Conservation (phyloP, 139 green algal species). For the Auxenochlorella protothecoides region DNA sequence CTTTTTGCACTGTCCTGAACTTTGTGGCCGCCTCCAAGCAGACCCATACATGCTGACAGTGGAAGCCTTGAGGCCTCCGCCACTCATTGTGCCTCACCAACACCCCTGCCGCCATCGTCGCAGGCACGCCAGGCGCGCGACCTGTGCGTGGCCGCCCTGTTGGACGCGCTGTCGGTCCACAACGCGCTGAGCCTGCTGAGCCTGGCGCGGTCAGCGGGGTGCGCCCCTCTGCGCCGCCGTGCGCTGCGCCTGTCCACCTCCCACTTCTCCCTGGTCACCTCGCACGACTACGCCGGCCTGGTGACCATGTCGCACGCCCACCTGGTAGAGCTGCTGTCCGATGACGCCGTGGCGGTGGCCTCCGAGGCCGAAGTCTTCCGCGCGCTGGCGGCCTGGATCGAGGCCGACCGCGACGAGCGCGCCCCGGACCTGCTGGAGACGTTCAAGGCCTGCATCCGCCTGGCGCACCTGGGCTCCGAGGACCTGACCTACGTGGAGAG, state of each 20-base stretch:
- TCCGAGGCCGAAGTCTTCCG: slow-evolving; percentile 17
- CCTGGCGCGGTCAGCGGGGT: slow-evolving; percentile 4
- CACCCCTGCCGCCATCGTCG: too few relatives aligned
- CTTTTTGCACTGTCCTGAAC: too few relatives aligned
- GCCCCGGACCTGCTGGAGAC: not conserved
- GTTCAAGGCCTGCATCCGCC: slow-evolving; percentile 6
- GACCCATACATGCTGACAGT: too few relatives aligned
- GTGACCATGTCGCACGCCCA: slow-evolving; percentile 1
- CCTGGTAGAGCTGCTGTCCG: slow-evolving; percentile 13
- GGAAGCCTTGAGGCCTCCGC: too few relatives aligned
- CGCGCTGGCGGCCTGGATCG: slow-evolving; percentile 18
- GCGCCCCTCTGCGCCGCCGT: not conserved
- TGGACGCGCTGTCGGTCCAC: slow-evolving; percentile 4
- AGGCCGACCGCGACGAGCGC: not conserved
- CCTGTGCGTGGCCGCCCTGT: slow-evolving; percentile 12
- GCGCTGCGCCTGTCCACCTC: slow-evolving; percentile 1
- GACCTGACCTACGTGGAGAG: slow-evolving; percentile 20
- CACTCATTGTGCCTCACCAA: too few relatives aligned
- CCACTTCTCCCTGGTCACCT: not conserved
- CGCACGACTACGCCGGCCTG: slow-evolving; percentile 11
- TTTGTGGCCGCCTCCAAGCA: too few relatives aligned
- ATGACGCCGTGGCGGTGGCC: slow-evolving; percentile 13
- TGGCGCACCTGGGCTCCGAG: slow-evolving; percentile 1
- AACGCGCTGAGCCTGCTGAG: slow-evolving; percentile 17
- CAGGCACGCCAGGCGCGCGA: slow-evolving; percentile 5